These are phyloP conservation scores for Phoma sp. DNA, from an alignment of 2,329 filamentous ascomycete species.

Conservation along the genomic window DNA sequence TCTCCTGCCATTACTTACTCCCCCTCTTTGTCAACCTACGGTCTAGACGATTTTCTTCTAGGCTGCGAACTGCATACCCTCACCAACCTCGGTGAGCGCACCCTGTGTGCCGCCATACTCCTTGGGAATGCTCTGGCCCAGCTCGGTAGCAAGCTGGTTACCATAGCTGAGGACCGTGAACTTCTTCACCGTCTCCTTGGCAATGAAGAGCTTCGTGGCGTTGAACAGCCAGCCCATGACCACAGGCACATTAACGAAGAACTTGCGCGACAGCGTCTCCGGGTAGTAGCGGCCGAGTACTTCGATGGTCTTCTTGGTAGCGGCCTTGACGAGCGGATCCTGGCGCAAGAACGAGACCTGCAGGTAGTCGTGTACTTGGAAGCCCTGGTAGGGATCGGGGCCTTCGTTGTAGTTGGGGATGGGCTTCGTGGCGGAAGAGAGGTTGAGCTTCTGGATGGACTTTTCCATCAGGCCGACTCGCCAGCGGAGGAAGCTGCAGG, in stretches of 20 bases:
- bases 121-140: conserved; percentile 72
- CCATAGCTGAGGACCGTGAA: conserved; percentile 65
- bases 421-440: conserved; percentile 71
- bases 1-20: conserved; percentile 30
- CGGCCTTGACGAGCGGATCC: conserved; percentile 77
- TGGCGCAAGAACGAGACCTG: conserved; percentile 85
- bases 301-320: conserved; percentile 81
- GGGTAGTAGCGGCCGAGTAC: conserved; percentile 85
- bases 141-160: conserved; percentile 69
- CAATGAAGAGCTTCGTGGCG: conserved; percentile 56
- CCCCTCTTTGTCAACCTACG: neutral
- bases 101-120: conserved; percentile 79
- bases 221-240: conserved; percentile 81
- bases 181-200: conserved; percentile 58
- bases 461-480: conserved; percentile 90
- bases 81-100: conserved; percentile 54
- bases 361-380: conserved; percentile 93
- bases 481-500: conserved; percentile 83
- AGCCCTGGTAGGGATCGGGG: conserved; percentile 85
- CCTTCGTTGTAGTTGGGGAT: conserved; percentile 73
- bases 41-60: conserved; percentile 1
- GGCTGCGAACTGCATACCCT: conserved; percentile 50
- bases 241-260: conserved; percentile 91
- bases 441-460: conserved; percentile 75
- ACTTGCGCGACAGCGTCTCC: conserved; percentile 88